Evolutionary conservation across 2,329 filamentous ascomycete species (phyloP).

Genomic region (Pseudophaeomoniella oleicola): DNA sequence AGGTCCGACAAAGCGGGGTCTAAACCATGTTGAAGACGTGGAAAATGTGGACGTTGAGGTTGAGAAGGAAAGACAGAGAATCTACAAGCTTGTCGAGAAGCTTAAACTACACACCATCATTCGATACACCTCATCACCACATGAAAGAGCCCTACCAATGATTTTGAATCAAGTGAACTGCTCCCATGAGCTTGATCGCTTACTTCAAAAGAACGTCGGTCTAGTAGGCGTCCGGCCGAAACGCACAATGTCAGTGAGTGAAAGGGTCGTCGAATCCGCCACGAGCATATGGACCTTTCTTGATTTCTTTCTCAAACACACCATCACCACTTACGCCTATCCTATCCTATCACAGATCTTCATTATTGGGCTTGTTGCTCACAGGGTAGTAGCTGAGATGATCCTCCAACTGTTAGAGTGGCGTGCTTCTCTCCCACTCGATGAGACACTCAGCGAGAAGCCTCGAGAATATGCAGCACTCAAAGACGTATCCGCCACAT

Average conservation of each 20-base stretch:
- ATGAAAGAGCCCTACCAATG: slow-evolving; percentile 64
- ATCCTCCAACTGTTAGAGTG: slow-evolving; percentile 72
- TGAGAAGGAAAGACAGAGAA: slow-evolving; percentile 50
- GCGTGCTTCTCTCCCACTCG: slow-evolving; percentile 28
- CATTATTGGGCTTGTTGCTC: slow-evolving; percentile 61
- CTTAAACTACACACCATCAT: slow-evolving; percentile 76
- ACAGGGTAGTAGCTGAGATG: slow-evolving; percentile 68
- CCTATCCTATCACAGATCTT: slow-evolving; percentile 61
- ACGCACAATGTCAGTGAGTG: slow-evolving; percentile 79
- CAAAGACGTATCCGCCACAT: slow-evolving; percentile 91
- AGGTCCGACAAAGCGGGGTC: slow-evolving; percentile 17
- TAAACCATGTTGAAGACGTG: slow-evolving; percentile 23
- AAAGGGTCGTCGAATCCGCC: slow-evolving; percentile 86
- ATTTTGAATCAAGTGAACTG: slow-evolving; percentile 95
- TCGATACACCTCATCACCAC: slow-evolving; percentile 59
- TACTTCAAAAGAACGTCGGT: slow-evolving; percentile 82
- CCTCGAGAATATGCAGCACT: slow-evolving; percentile 67
- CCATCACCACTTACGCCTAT: slow-evolving; percentile 60
- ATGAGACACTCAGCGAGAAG: slow-evolving; percentile 18
- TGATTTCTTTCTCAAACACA: slow-evolving; percentile 40
- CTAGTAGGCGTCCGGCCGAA: slow-evolving; percentile 68
- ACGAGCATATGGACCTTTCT: slow-evolving; percentile 44
- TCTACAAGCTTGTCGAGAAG: slow-evolving; percentile 63
- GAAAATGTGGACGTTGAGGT: slow-evolving; percentile 58
- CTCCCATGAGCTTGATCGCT: slow-evolving; percentile 72